phyloP scores from a whole-genome alignment of 306 rosid species.

The Elaeagnus macrophylla region DNA sequence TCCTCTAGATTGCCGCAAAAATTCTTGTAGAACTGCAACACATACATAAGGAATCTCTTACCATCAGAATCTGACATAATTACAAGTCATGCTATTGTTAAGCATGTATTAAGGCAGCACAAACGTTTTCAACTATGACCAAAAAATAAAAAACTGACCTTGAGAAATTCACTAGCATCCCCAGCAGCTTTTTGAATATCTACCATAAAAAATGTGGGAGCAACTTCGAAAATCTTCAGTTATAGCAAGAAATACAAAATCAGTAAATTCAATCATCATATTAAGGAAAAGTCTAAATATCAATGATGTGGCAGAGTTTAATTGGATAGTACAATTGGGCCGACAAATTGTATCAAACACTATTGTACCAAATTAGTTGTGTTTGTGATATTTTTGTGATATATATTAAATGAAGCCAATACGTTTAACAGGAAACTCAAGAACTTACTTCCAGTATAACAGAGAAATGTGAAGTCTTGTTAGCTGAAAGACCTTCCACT shows the following conservation, averaged over 20 bases:
- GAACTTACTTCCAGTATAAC: conserved; percentile 71
- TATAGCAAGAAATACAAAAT: conserved; percentile 7
- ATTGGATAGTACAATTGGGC: too few relatives aligned
- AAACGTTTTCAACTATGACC: too few relatives aligned
- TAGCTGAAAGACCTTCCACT: conserved; percentile 68
- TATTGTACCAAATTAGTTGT: too few relatives aligned
- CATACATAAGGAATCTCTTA: not conserved
- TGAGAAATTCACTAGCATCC: conserved; percentile 70
- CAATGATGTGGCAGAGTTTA: too few relatives aligned
- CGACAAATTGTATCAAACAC: too few relatives aligned
- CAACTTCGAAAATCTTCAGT: conserved; percentile 69
- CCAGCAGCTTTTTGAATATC: conserved; percentile 83
- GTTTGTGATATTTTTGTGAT: too few relatives aligned
- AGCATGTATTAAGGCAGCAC: too few relatives aligned
- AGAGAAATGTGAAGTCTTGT: conserved; percentile 57
- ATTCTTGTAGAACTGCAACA: conserved; percentile 49
- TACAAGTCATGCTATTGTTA: too few relatives aligned
- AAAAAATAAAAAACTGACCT: conserved; percentile 34
- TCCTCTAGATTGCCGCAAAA: conserved; percentile 61
- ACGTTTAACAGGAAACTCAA: not conserved
- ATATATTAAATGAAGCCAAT: not conserved
- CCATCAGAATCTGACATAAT: too few relatives aligned
- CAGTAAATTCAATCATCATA: not conserved
- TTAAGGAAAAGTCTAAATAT: too few relatives aligned
- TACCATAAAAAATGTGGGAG: conserved; percentile 80